Conservation (phyloP, 257 asterid genomes). For the Parsonsia alboflavescens region DNA sequence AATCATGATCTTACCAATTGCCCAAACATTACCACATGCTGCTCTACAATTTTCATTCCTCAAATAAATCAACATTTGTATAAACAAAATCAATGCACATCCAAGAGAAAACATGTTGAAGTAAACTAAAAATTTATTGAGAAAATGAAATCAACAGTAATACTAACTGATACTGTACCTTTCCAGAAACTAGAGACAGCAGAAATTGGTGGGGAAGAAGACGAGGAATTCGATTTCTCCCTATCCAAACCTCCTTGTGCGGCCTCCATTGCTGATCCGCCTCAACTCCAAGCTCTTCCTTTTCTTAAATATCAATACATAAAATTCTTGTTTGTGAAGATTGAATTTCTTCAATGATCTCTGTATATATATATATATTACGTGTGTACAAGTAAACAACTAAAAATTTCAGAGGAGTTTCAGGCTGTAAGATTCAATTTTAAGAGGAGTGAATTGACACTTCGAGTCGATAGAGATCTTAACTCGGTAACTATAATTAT, state of each 20-base stretch:
- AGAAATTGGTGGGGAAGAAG: slow-evolving; percentile 62
- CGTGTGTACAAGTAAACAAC: background rate
- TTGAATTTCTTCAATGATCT: background rate
- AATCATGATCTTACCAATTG: background rate
- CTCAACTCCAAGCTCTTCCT: slow-evolving; percentile 4
- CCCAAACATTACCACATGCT: background rate
- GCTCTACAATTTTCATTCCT: background rate
- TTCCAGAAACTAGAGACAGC: slow-evolving; percentile 89
- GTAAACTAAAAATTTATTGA: background rate
- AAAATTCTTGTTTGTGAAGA: background rate
- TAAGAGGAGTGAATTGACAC: background rate
- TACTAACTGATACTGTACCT: slow-evolving; percentile 35
- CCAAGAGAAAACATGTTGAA: background rate
- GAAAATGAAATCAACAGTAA: background rate
- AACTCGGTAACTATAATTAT: background rate
- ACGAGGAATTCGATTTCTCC: slow-evolving; percentile 58
- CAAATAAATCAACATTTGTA: background rate
- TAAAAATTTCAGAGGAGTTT: background rate
- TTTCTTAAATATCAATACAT: background rate
- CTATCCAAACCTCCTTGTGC: slow-evolving; percentile 72
- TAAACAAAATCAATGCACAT: background rate
- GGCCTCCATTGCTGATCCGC: slow-evolving; percentile 60
- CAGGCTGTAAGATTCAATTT: background rate
- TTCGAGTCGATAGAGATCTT: slow-evolving; percentile 4
- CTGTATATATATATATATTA: background rate